These are phyloP conservation scores for Macrotyloma uniflorum DNA, from an alignment of 306 rosid species.

Conservation along the genomic window DNA sequence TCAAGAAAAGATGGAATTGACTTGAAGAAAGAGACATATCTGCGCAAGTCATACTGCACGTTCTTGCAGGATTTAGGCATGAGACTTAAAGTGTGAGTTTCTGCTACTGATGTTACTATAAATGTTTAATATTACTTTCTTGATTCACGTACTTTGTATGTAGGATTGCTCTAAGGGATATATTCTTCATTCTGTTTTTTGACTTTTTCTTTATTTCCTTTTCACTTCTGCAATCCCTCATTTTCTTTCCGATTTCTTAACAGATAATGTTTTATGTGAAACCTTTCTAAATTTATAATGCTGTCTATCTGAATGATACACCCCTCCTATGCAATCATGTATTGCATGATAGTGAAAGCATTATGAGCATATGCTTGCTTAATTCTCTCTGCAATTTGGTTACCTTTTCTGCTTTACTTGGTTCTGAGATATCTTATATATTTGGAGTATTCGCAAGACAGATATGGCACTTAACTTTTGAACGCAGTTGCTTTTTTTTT, in stretches of 20 bases:
- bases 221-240: not conserved
- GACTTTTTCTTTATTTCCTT: not conserved
- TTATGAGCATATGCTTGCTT: not conserved
- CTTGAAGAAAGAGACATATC: constrained; percentile 87
- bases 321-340: constrained; percentile 13
- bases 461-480: constrained; percentile 7
- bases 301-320: constrained; percentile 7
- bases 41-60: constrained; percentile 93
- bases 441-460: constrained; percentile 8
- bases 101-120: not conserved
- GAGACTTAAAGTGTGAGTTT: constrained; percentile 95
- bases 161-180: constrained; percentile 15
- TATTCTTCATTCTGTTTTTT: constrained; percentile 5
- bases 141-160: constrained; percentile 17
- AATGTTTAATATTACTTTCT: not conserved
- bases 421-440: constrained; percentile 3
- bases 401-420: constrained; percentile 16
- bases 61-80: constrained; percentile 94
- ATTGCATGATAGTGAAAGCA: constrained; percentile 15
- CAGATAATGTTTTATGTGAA: constrained; percentile 15
- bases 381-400: not conserved
- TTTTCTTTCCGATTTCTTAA: not conserved
- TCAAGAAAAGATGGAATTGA: constrained; percentile 87
- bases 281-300: not conserved
- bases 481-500: constrained; percentile 11